Evolutionary conservation across 1,284 basidiomycete species (phyloP).

Genomic region (Golubevia pallescens): DNA sequence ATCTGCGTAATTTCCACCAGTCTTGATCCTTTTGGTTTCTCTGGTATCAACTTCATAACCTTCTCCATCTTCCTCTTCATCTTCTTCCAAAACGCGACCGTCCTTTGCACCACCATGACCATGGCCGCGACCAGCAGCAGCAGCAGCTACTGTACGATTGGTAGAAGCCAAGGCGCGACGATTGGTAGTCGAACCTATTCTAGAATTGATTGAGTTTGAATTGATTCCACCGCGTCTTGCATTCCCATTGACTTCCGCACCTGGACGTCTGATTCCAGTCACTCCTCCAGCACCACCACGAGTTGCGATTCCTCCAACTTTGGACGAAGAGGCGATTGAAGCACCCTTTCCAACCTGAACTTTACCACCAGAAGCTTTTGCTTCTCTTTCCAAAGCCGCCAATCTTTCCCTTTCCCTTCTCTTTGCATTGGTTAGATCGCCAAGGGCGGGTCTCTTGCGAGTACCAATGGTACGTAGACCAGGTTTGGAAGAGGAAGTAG

Average conservation of each 20-base stretch:
- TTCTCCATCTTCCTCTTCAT: constrained; percentile 23
- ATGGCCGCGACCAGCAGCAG: constrained; percentile 20
- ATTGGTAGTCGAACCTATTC: constrained; percentile 9
- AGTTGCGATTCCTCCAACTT: too few relatives aligned
- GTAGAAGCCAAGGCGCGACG: constrained; percentile 22
- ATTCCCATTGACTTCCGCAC: too few relatives aligned
- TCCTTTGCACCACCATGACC: constrained; percentile 20
- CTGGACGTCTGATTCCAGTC: too few relatives aligned
- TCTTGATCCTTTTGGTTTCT: constrained; percentile 35
- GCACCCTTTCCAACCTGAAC: too few relatives aligned
- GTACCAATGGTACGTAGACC: constrained; percentile 22
- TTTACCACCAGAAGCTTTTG: too few relatives aligned
- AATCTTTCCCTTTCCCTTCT: background rate
- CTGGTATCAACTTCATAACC: constrained; percentile 33
- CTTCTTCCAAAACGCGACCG: constrained; percentile 14
- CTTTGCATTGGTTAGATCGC: constrained; percentile 57
- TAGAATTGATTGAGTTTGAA: constrained; percentile 18
- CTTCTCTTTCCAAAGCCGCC: too few relatives aligned
- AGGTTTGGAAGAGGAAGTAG: too few relatives aligned
- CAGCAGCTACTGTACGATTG: constrained; percentile 5
- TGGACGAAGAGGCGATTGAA: too few relatives aligned
- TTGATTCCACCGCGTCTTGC: constrained; percentile 19
- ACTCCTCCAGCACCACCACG: too few relatives aligned
- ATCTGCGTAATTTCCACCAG: too few relatives aligned
- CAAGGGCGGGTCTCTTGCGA: constrained; percentile 58